These are phyloP conservation scores for Tolypocladium tundrense DNA, from an alignment of 2,329 filamentous ascomycete species.

Conservation along the genomic window DNA sequence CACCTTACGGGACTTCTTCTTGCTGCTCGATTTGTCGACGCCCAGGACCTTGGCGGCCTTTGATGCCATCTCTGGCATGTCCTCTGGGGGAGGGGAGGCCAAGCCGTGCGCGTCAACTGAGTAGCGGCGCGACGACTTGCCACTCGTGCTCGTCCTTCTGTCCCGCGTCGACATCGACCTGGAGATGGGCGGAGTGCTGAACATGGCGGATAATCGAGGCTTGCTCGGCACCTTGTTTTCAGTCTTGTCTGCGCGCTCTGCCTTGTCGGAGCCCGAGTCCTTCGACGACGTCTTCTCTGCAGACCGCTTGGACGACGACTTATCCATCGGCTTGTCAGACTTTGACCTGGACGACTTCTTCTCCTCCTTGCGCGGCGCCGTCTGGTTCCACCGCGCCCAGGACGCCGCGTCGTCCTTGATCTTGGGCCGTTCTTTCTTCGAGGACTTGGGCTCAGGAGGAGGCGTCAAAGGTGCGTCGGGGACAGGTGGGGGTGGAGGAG, in stretches of 20 bases:
- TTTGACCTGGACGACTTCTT: constrained; percentile 52
- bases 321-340: constrained; percentile 54
- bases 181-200: constrained; percentile 57
- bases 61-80: constrained; percentile 51
- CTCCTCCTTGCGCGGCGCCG: constrained; percentile 30
- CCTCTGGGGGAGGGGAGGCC: constrained; percentile 63
- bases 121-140: constrained; percentile 57
- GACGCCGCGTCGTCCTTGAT: constrained; percentile 61
- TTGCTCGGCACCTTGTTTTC: constrained; percentile 38
- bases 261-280: constrained; percentile 65
- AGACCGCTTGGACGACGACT: constrained; percentile 40
- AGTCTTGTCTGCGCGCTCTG: constrained; percentile 35
- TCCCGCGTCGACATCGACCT: constrained; percentile 61
- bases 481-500: constrained; percentile 26
- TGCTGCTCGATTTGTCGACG: constrained; percentile 31
- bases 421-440: constrained; percentile 67
- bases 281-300: constrained; percentile 51
- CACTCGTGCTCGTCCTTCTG: constrained; percentile 44
- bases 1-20: constrained; percentile 34
- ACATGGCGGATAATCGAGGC: constrained; percentile 50
- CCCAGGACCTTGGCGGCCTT: constrained; percentile 76
- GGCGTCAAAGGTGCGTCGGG: constrained; percentile 39
- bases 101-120: constrained; percentile 58
- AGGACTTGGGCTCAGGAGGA: constrained; percentile 45
- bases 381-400: constrained; percentile 67